phyloP scores from a whole-genome alignment of 1,284 basidiomycete genomes.

The Malassezia globosa region DNA sequence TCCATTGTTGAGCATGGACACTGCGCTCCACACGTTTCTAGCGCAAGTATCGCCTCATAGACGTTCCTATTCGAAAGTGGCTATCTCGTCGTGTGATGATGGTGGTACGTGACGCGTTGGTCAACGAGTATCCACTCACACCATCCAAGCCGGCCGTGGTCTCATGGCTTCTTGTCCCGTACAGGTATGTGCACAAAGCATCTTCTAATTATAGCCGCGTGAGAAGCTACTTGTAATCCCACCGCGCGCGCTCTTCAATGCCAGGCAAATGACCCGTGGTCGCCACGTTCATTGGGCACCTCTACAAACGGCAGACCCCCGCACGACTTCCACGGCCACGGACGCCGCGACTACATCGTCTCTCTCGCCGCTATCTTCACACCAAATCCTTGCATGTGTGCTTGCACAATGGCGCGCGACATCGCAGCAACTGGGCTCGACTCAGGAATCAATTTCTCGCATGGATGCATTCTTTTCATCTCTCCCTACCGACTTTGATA shows the following conservation, averaged over 20 bases:
- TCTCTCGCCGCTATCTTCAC: constrained; percentile 5
- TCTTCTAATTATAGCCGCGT: neutral
- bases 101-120: no score
- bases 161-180: constrained; percentile 2
- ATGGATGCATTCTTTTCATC: constrained; percentile 23
- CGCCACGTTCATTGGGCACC: neutral
- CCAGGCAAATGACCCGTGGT: neutral
- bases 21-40: constrained; percentile 6
- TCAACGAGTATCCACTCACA: no score
- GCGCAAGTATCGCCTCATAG: neutral
- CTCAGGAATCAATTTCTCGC: neutral
- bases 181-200: neutral
- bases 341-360: neutral
- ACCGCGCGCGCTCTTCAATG: constrained; percentile 1
- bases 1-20: no score
- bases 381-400: constrained; percentile 9
- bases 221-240: constrained; percentile 4
- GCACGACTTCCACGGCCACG: neutral
- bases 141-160: constrained; percentile 14
- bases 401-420: constrained; percentile 6
- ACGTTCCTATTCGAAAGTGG: neutral
- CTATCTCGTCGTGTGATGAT: neutral
- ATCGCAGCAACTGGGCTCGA: neutral
- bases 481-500: constrained; percentile 23
- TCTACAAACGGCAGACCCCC: neutral